These are phyloP conservation scores for Phytopythium kandeliae DNA, from an alignment of 352 stramenopile species.

Conservation along the genomic window DNA sequence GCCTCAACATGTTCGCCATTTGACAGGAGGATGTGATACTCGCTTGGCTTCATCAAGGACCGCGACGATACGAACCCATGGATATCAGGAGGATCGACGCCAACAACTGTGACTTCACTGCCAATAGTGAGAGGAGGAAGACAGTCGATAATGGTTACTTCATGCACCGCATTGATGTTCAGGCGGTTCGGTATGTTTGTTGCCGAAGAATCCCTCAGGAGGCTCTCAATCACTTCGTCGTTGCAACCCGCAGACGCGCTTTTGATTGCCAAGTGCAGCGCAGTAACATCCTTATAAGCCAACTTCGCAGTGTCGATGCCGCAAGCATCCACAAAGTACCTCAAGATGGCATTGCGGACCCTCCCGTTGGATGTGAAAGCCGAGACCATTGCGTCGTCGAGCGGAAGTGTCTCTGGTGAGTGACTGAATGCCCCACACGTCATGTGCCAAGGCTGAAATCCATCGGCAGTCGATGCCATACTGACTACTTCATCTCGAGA, in stretches of 20 bases:
- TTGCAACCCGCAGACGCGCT: slow-evolving; percentile 46
- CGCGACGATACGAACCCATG: slow-evolving; percentile 40
- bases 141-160: slow-evolving; percentile 39
- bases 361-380: slow-evolving; percentile 32
- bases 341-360: slow-evolving; percentile 32
- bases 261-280: slow-evolving; percentile 44
- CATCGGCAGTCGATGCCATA: slow-evolving; percentile 18
- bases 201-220: slow-evolving; percentile 19
- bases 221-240: slow-evolving; percentile 33
- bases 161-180: slow-evolving; percentile 56
- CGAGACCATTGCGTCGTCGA: slow-evolving; percentile 41
- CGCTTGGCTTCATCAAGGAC: slow-evolving; percentile 29
- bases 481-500: slow-evolving; percentile 25
- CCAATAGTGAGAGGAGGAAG: slow-evolving; percentile 29
- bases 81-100: slow-evolving; percentile 10
- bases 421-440: slow-evolving; percentile 48
- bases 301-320: slow-evolving; percentile 23
- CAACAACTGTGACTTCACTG: slow-evolving; percentile 10
- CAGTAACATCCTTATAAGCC: slow-evolving; percentile 29
- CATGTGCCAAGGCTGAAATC: slow-evolving; percentile 57
- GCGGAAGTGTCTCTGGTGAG: slow-evolving; percentile 24
- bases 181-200: background rate
- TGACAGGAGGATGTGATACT: slow-evolving; percentile 52
- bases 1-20: slow-evolving; percentile 35
- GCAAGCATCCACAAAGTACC: slow-evolving; percentile 24